Evolutionary conservation across 2,329 filamentous ascomycete genomes (phyloP), one percentile per base, ranked within the genome.

Genomic region (Trichophyton mentagrophytes): DNA sequence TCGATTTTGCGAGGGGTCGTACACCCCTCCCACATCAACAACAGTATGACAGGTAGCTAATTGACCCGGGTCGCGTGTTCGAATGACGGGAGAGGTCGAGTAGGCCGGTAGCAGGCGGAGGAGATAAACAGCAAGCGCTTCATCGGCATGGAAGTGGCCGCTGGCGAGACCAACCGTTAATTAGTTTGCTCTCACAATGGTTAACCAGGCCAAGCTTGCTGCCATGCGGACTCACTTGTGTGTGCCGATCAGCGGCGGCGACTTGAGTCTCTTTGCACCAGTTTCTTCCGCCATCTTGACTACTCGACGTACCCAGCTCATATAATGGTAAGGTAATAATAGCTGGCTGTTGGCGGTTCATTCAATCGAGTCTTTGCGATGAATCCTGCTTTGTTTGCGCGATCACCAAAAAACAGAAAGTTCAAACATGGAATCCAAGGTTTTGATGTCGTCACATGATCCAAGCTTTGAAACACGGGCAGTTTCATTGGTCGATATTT

Each of bases 81-180:
- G 90, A 58, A 96, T 80, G 49, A 99, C 86, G 49, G 80, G 73
- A 27, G 90, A 86, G 67, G 81, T 77, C 61, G 80, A 74, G 79
- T 97, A 99, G 62, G 85, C 78, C 22, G 93, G 92, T 17, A 97
- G 87, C 61, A 88, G 83, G 66, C 90, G 90, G 67, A 99, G 88
- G 80, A 99, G 90, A 80, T 95, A 90, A 65, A 99, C 91, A 62
- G 93, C 93, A 49, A 99, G 85, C 63, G 93, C 92, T 79, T 99
- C 93, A 75, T 99, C 93, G 73, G 93, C 93, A 79, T 99, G 93
- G 82, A 99, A 99, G 80, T 96, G 90, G 67, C 93, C 93, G 77
- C 80, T 83, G 64, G 33, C 8, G 33, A 30, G 17, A 49, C 17
- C 17, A 11, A 9, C 17, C 1, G 27, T 11, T 20, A 13, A 13